Evolutionary conservation across 352 stramenopile genomes (phyloP).

Genomic region (Peronospora destructor): DNA sequence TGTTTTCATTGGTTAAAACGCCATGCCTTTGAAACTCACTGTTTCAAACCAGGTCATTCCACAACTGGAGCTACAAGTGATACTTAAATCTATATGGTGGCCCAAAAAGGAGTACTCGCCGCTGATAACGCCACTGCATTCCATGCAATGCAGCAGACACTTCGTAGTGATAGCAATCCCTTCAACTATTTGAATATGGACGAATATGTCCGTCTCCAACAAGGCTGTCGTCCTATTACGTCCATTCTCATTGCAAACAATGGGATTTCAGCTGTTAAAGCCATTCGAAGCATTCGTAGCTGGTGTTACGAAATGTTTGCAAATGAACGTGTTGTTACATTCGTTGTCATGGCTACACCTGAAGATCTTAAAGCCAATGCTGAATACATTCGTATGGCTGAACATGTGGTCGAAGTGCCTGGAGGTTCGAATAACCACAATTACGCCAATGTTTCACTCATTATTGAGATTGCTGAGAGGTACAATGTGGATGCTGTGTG

Average conservation of each 20-base stretch:
- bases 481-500: conserved; percentile 97
- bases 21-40: conserved; percentile 4
- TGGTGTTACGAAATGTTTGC: conserved; percentile 99
- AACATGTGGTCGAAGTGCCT: conserved; percentile 99
- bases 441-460: conserved; percentile 99
- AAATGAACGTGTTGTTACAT: conserved; percentile 90
- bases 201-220: conserved; percentile 88
- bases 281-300: conserved; percentile 96
- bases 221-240: conserved; percentile 88
- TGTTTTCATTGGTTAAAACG: conserved; percentile 14
- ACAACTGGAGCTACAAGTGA: conserved; percentile 34
- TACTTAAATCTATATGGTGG: conserved; percentile 15
- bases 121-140: background rate
- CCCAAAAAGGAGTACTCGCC: conserved; percentile 18
- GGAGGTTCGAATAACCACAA: conserved; percentile 99
- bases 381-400: conserved; percentile 99
- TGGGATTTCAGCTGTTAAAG: conserved; percentile 98
- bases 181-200: conserved; percentile 85
- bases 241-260: conserved; percentile 99
- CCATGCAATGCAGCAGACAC: conserved; percentile 1
- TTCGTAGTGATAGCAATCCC: conserved; percentile 54
- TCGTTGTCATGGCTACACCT: conserved; percentile 99
- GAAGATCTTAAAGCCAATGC: conserved; percentile 99
- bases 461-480: conserved; percentile 95
- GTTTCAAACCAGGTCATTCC: conserved; percentile 20